Percentiles rank a stretch among this genome's conserved stretches.
These are phyloP conservation scores for Agrostemma githago DNA, from an alignment of 148 eudicot genomes.

Conservation along the genomic window DNA sequence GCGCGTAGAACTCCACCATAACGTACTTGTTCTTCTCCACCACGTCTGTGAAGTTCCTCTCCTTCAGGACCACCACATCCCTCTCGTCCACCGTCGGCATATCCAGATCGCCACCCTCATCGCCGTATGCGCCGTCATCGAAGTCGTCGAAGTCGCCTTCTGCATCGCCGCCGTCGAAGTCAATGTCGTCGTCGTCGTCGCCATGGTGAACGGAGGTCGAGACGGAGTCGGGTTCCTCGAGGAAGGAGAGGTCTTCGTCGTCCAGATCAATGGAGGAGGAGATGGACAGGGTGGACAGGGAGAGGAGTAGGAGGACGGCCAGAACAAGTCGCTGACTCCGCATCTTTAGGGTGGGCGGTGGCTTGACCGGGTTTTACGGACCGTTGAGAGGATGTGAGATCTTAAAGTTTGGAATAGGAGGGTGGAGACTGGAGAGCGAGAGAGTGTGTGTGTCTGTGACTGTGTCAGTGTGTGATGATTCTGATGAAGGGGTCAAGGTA, in stretches of 20 bases:
- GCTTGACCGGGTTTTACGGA: neutral
- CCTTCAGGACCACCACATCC: constrained; percentile 78
- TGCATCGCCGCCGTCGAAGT: constrained; percentile 29
- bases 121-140: constrained; percentile 29
- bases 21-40: constrained; percentile 63
- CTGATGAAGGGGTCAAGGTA: too few relatives aligned
- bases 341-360: constrained; percentile 19
- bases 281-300: constrained; percentile 31
- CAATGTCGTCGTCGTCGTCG: constrained; percentile 30
- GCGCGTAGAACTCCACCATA: constrained; percentile 95
- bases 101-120: constrained; percentile 23
- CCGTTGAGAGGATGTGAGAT: constrained; percentile 17
- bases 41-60: constrained; percentile 60
- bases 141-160: constrained; percentile 41
- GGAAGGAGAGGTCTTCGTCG: constrained; percentile 68
- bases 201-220: constrained; percentile 10
- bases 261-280: constrained; percentile 24
- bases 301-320: constrained; percentile 30
- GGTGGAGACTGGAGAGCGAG: neutral
- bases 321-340: constrained; percentile 42
- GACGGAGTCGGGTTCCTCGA: constrained; percentile 34
- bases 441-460: constrained; percentile 4
- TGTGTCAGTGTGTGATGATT: too few relatives aligned
- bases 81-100: constrained; percentile 46
- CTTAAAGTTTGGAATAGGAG: constrained; percentile 5